A percentile compares a stretch with the other conserved stretches of the same genome.
phyloP scores from a whole-genome alignment of 2,329 filamentous ascomycete genomes.

The Neophaeococcomyces mojaviensis region DNA sequence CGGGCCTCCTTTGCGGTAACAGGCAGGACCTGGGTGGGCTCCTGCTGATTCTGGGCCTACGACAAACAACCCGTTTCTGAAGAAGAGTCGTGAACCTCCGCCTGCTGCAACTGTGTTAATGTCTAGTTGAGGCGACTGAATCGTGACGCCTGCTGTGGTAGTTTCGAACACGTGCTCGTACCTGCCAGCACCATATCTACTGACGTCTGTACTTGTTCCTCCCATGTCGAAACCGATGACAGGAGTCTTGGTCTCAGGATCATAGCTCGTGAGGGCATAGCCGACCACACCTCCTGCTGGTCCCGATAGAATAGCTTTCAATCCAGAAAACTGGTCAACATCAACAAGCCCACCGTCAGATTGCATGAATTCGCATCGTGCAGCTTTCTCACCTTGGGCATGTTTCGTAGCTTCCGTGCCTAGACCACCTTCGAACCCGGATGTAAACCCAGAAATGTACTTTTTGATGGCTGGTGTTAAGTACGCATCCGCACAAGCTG shows the following conservation, averaged over 20 bases:
- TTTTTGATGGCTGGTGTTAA: slow-evolving; percentile 71
- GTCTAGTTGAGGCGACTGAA: slow-evolving; percentile 84
- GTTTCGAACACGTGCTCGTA: slow-evolving; percentile 95
- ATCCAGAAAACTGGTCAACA: slow-evolving; percentile 62
- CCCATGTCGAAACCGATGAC: slow-evolving; percentile 97
- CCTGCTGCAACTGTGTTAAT: slow-evolving; percentile 94
- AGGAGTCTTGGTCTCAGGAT: slow-evolving; percentile 69
- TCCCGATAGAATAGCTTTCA: slow-evolving; percentile 81
- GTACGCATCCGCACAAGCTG: slow-evolving; percentile 72
- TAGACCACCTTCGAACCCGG: slow-evolving; percentile 72
- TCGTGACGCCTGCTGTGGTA: slow-evolving; percentile 86
- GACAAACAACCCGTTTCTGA: slow-evolving; percentile 81
- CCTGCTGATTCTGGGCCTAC: slow-evolving; percentile 88
- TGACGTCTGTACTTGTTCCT: slow-evolving; percentile 86
- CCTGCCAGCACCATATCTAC: slow-evolving; percentile 72
- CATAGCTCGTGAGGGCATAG: slow-evolving; percentile 85
- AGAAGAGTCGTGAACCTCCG: slow-evolving; percentile 64
- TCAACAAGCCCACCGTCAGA: slow-evolving; percentile 65
- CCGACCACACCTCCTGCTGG: slow-evolving; percentile 92
- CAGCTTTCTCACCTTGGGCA: slow-evolving; percentile 57
- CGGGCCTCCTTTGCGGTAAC: slow-evolving; percentile 85
- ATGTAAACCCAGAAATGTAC: slow-evolving; percentile 69
- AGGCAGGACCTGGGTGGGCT: slow-evolving; percentile 84
- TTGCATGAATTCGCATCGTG: slow-evolving; percentile 94
- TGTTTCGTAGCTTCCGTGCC: slow-evolving; percentile 67